Evolutionary conservation across 116 monocot species (phyloP).

Genomic region (Papilionanthe hybrid): DNA sequence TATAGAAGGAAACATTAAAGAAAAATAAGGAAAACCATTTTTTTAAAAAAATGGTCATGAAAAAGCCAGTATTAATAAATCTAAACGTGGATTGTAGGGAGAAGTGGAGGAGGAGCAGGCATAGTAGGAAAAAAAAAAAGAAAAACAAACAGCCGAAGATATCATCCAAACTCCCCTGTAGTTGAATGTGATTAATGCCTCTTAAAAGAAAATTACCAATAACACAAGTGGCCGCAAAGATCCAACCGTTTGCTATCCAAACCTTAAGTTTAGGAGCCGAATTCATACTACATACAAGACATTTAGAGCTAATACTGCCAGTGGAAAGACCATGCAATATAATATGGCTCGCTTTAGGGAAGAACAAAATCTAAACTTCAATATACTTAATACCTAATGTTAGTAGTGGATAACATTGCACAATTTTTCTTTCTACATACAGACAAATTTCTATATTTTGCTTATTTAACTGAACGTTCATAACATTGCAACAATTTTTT

Average conservation of each 20-base stretch:
- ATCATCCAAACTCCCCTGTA: conserved; percentile 59
- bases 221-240: conserved; percentile 59
- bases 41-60: no score
- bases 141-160: no score
- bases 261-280: conserved; percentile 55
- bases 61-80: no score
- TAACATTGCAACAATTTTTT: no score
- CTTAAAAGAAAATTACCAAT: conserved; percentile 26
- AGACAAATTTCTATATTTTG: background rate
- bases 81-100: conserved; percentile 22
- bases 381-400: background rate
- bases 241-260: conserved; percentile 68
- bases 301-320: conserved; percentile 72
- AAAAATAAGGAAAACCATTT: no score
- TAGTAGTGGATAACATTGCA: no score
- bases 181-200: conserved; percentile 69
- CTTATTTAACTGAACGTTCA: background rate
- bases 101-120: conserved; percentile 43
- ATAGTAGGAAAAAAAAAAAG: no score
- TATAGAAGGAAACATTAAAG: no score
- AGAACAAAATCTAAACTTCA: background rate
- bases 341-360: background rate
- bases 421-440: no score
- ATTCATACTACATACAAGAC: conserved; percentile 46
- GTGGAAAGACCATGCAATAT: background rate